Evolutionary conservation across 306 rosid species (phyloP).

Genomic region (Trifolium repens): DNA sequence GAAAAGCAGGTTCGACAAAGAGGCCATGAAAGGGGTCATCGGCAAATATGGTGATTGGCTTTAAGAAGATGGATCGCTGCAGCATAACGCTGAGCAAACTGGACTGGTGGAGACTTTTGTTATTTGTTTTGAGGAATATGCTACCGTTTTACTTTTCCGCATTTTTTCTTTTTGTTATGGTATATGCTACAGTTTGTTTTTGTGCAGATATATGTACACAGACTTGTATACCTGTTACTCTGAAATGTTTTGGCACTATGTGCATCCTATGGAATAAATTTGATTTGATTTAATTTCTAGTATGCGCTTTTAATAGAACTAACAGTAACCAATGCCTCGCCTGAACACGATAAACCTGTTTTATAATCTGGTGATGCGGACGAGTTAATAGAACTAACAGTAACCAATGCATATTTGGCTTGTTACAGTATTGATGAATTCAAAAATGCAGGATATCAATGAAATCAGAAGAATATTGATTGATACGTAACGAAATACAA

Average conservation of each 20-base stretch:
- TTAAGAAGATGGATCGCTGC: conserved; percentile 36
- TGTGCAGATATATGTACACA: conserved; percentile 32
- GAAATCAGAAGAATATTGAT: conserved; percentile 37
- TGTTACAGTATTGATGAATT: conserved; percentile 23
- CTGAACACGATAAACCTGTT: background rate
- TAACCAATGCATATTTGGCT: conserved; percentile 22
- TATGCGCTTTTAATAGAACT: background rate
- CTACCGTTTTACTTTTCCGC: background rate
- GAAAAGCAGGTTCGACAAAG: conserved; percentile 36
- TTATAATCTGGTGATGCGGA: background rate
- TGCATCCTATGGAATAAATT: background rate
- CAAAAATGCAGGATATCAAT: conserved; percentile 29
- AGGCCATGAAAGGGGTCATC: conserved; percentile 40
- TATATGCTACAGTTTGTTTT: conserved; percentile 12
- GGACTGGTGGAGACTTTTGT: background rate
- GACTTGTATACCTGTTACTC: background rate
- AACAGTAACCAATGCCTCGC: background rate
- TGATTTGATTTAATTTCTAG: background rate
- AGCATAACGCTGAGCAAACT: conserved; percentile 23
- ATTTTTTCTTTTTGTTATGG: background rate
- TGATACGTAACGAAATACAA: conserved; percentile 20
- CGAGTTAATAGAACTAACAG: conserved; percentile 12
- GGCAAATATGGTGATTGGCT: conserved; percentile 70
- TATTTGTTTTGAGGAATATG: conserved; percentile 3
- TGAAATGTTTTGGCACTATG: background rate